A percentile compares a stretch with the other conserved stretches of the same genome.
These are phyloP conservation scores for Marasmius tenuissimus DNA, from an alignment of 1,284 basidiomycete genomes.

Conservation along the genomic window DNA sequence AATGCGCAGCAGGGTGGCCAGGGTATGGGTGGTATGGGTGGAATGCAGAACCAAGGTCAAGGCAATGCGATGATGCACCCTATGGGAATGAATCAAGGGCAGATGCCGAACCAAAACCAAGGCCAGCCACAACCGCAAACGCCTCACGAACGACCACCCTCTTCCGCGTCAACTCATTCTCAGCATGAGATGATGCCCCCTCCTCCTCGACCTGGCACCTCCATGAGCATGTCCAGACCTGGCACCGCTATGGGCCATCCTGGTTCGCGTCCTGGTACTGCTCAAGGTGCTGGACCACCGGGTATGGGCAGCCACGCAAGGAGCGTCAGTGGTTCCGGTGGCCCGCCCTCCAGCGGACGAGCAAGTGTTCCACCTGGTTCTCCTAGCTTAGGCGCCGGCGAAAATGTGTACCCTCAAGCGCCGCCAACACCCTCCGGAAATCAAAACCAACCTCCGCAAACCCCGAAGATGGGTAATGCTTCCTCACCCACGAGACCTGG, in stretches of 20 bases:
- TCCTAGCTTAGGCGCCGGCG: background rate
- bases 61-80: background rate
- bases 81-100: background rate
- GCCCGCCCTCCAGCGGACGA: background rate
- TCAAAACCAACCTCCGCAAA: background rate
- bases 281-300: background rate
- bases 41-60: background rate
- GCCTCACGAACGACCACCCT: background rate
- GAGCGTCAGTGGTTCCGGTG: background rate
- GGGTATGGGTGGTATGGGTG: background rate
- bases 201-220: background rate
- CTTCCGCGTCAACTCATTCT: background rate
- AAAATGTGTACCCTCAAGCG: background rate
- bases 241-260: background rate
- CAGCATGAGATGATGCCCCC: conserved; percentile 1
- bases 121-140: background rate
- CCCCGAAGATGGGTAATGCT: background rate
- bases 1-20: background rate
- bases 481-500: background rate
- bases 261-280: background rate
- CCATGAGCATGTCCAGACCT: background rate
- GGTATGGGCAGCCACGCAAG: background rate
- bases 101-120: background rate
- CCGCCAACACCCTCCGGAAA: background rate
- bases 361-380: background rate